A percentile compares a stretch with the other conserved stretches of the same genome.
These are phyloP conservation scores for Solanum raphanifolium DNA, from an alignment of 257 asterid genomes.

Conservation along the genomic window DNA sequence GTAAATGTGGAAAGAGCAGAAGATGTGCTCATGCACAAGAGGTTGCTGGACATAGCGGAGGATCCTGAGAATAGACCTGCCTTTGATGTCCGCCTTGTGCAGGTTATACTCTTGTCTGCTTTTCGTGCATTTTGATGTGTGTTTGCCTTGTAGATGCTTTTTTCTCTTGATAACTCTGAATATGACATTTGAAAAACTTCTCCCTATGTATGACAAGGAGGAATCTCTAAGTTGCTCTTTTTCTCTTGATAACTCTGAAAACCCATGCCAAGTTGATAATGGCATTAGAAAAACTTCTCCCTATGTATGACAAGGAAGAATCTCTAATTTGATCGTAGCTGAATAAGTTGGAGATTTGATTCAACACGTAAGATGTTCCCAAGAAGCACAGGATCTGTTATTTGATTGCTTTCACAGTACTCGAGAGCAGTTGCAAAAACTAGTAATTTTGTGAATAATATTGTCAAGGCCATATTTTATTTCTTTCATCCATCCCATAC, in stretches of 20 bases:
- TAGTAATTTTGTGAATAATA: neutral
- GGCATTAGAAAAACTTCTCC: neutral
- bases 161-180: neutral
- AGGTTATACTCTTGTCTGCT: constrained; percentile 11
- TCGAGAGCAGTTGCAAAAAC: neutral
- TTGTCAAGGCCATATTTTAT: neutral
- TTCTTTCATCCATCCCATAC: neutral
- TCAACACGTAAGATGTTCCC: neutral
- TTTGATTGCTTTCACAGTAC: neutral
- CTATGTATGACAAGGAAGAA: neutral
- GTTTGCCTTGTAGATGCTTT: neutral
- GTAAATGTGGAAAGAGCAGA: constrained; percentile 53
- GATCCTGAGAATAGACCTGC: constrained; percentile 32
- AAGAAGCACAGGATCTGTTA: neutral
- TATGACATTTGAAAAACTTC: neutral
- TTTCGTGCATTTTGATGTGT: neutral
- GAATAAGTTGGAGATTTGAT: neutral
- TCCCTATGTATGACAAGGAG: neutral
- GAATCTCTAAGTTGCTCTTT: neutral
- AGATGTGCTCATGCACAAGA: constrained; percentile 41
- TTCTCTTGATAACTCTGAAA: neutral
- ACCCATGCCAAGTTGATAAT: neutral
- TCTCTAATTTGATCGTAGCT: neutral
- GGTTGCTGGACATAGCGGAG: constrained; percentile 27
- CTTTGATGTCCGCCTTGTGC: constrained; percentile 42